Evolutionary conservation across 2,329 filamentous ascomycete species (phyloP), one percentile per base, ranked within the genome.

Genomic region (Xylaria digitata): DNA sequence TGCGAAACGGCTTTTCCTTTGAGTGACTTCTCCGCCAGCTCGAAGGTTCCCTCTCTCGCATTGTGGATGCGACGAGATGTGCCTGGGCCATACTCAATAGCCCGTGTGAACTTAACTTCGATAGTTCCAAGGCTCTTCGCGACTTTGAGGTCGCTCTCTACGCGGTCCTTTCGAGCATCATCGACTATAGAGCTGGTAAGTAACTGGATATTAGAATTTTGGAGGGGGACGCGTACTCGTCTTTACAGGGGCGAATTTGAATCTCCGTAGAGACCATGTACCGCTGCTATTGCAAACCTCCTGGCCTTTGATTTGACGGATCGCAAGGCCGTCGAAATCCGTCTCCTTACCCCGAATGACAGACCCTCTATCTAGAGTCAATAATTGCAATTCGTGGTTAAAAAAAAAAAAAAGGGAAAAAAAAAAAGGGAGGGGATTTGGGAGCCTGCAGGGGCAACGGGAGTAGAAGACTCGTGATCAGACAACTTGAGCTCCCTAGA

Each of bases 1-100:
- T 80, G 78, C 0, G 77, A 79, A 7, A 80, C 65, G 0, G 75
- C 73, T 52, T 71, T 74, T 7, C 78, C 78, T 40, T 80, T 79
- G 3, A 80, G 68, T 0, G 78, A 73, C 61, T 79, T 75, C 49
- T 80, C 78, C 0, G 78, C 68, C 1, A 80, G 69, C 60, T 77
- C 73, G 6, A 69, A 65, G 3, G 53, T 23, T 11, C 21, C 52
- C 21, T 43, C n/a, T 5, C 37, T 48, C 9, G 5, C 0, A 2
- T 54, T 17, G 46, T 15, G 1, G 19, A 13, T 17, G 30, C 15
- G 17, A 21, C 4, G 9, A 17, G 8, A 45, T 13, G 4, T 6
- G 21, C 1, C 3, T 30, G 11, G 1, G 30, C 57, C 62, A 8
- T 40, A 2, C 17, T 67, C 9, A 19, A 68, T 70, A 21, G 58